Evolutionary conservation across 345 rosid genomes (phyloP), one percentile per base, ranked within the genome.

Genomic region (Euclidium syriacum): DNA sequence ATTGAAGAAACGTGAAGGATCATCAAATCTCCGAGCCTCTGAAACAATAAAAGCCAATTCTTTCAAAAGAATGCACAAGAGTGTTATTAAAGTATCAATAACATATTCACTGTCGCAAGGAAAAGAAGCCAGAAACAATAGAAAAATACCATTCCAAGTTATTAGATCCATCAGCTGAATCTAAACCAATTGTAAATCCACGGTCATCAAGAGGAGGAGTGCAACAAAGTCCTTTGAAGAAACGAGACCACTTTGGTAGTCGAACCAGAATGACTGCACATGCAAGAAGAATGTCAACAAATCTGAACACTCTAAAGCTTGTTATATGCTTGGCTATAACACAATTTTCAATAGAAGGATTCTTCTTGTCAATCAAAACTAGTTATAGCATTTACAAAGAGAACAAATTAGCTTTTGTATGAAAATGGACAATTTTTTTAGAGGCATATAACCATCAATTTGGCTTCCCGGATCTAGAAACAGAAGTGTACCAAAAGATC

Each of bases 251-350:
- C 83, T 73, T 80, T 77, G 81, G 53, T 73, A 77, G 76, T 90
- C 99, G 39, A 95, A 78, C 95, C 95, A 86, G 62, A 81, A 94
- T 36, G 95, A 83, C 99, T 90, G 68, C 82, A 81, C 26, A 72
- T 39, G 56, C 64, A 82, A 59, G 11, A 69, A 70, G 41, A 26
- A 52, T 58, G 48, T n/a, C n/a, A n/a, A n/a, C n/a, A n/a, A n/a
- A n/a, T n/a, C n/a, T n/a, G n/a, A n/a, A n/a, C n/a, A n/a, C n/a
- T n/a, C n/a, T n/a, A n/a, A n/a, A n/a, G n/a, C n/a, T n/a, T n/a
- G n/a, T n/a, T n/a, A n/a, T n/a, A n/a, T n/a, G n/a, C n/a, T n/a
- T n/a, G n/a, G n/a, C n/a, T n/a, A n/a, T n/a, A n/a, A n/a, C n/a
- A n/a, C n/a, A n/a, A n/a, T n/a, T n/a, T n/a, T n/a, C n/a, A n/a